These are phyloP conservation scores for Ogataea salicorniae DNA, from an alignment of 805 yeast genomes.

Conservation along the genomic window DNA sequence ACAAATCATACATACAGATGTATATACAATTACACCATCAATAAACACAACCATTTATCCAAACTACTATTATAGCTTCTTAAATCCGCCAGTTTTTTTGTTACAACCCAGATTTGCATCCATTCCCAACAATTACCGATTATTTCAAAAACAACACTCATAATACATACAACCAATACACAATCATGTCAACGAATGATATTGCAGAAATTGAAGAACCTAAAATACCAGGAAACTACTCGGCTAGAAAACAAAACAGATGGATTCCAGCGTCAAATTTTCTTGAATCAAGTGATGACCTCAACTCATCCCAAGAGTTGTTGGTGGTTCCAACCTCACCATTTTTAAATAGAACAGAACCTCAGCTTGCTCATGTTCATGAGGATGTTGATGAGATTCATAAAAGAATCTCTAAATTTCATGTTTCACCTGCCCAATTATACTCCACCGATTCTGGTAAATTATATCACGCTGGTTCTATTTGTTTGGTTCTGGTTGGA, in stretches of 20 bases:
- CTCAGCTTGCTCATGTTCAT: slow-evolving; percentile 3
- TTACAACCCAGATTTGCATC: background rate
- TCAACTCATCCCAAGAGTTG: slow-evolving; percentile 8
- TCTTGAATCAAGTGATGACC: slow-evolving; percentile 7
- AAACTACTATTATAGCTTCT: too few species aligned
- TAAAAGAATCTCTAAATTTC: slow-evolving; percentile 50
- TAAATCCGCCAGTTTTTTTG: too few species aligned
- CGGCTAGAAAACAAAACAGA: slow-evolving; percentile 49
- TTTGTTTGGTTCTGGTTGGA: slow-evolving; percentile 84
- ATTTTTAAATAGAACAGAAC: slow-evolving; percentile 7
- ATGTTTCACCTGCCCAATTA: slow-evolving; percentile 85
- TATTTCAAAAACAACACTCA: background rate
- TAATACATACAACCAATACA: background rate
- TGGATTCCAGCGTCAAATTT: slow-evolving; percentile 34
- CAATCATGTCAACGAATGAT: slow-evolving; percentile 1
- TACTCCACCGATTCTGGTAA: slow-evolving; percentile 91
- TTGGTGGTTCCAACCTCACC: slow-evolving; percentile 11
- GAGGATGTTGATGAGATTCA: slow-evolving; percentile 59
- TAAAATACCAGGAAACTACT: slow-evolving; percentile 44
- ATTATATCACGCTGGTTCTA: slow-evolving; percentile 91
- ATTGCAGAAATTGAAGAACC: slow-evolving; percentile 37
- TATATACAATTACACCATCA: too few species aligned
- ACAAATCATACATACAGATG: too few species aligned
- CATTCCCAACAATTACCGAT: background rate
- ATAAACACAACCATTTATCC: too few species aligned